These are phyloP conservation scores for Fusarium luffae DNA, from an alignment of 2,329 filamentous ascomycete species.

Conservation along the genomic window DNA sequence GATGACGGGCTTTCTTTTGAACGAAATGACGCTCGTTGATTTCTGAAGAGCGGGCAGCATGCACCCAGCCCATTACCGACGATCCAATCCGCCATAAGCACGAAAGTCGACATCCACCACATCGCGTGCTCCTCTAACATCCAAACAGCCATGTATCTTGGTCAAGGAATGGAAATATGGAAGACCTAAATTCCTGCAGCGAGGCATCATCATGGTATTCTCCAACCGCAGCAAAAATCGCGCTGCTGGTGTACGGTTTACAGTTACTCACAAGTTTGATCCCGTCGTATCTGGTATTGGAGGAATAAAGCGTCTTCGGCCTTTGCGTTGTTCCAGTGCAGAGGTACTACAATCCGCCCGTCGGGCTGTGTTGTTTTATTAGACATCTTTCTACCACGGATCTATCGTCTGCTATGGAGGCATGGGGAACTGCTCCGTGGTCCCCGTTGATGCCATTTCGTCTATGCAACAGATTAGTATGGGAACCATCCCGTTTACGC, in stretches of 20 bases:
- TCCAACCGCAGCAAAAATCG: slow-evolving; percentile 3
- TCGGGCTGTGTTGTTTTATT: neutral
- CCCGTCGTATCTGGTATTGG: neutral
- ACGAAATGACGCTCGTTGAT: neutral
- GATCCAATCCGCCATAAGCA: slow-evolving; percentile 34
- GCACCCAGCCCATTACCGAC: slow-evolving; percentile 28
- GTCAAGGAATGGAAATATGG: neutral
- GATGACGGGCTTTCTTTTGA: neutral
- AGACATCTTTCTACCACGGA: slow-evolving; percentile 6
- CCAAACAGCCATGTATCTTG: neutral
- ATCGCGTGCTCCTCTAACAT: neutral
- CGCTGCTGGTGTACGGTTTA: slow-evolving; percentile 15
- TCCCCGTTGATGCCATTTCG: neutral
- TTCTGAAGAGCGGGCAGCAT: slow-evolving; percentile 12
- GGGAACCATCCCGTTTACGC: neutral
- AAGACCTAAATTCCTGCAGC: neutral
- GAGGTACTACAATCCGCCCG: neutral
- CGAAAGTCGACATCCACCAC: slow-evolving; percentile 8
- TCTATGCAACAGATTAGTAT: neutral
- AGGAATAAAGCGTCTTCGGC: neutral
- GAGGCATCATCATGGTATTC: slow-evolving; percentile 1
- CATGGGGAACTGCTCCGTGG: neutral
- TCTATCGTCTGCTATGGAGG: neutral
- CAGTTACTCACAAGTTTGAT: neutral
- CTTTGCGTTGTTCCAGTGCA: neutral